Evolutionary conservation across 768 basidiomycete genomes (phyloP).

Genomic region (Mycena indigotica): DNA sequence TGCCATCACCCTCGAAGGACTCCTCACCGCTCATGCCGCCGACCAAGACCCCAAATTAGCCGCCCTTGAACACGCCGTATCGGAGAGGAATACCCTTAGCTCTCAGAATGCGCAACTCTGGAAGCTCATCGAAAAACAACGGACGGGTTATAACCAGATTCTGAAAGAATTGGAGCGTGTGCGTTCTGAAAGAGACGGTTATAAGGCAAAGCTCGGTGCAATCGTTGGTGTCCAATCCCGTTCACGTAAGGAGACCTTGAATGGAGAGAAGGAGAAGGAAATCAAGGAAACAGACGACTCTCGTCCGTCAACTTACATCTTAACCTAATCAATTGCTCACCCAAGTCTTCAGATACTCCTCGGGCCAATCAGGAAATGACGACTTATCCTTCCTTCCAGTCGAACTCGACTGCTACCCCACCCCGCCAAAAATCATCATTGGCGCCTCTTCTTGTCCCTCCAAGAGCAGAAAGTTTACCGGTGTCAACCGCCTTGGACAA

Average conservation of each 20-base stretch:
- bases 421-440: slow-evolving; percentile 37
- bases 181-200: slow-evolving; percentile 75
- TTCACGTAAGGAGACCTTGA: slow-evolving; percentile 25
- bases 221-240: slow-evolving; percentile 26
- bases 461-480: slow-evolving; percentile 38
- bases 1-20: slow-evolving; percentile 50
- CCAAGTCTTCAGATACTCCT: slow-evolving; percentile 24
- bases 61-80: slow-evolving; percentile 76
- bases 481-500: slow-evolving; percentile 35
- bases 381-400: slow-evolving; percentile 29
- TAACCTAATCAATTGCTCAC: slow-evolving; percentile 16
- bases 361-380: slow-evolving; percentile 26
- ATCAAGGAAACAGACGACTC: slow-evolving; percentile 4
- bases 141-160: slow-evolving; percentile 75
- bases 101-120: slow-evolving; percentile 89
- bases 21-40: slow-evolving; percentile 57
- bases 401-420: slow-evolving; percentile 23
- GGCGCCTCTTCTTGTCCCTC: slow-evolving; percentile 43
- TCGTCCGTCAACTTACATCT: slow-evolving; percentile 10
- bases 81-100: slow-evolving; percentile 79
- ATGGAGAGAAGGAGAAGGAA: neutral
- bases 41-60: slow-evolving; percentile 57
- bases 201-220: slow-evolving; percentile 49
- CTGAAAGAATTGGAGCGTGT: slow-evolving; percentile 86
- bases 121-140: slow-evolving; percentile 94